A percentile compares a stretch with the other conserved stretches of the same genome.
Evolutionary conservation across 2,329 filamentous ascomycete genomes (phyloP).

Genomic region (Lachnellula hyalina): DNA sequence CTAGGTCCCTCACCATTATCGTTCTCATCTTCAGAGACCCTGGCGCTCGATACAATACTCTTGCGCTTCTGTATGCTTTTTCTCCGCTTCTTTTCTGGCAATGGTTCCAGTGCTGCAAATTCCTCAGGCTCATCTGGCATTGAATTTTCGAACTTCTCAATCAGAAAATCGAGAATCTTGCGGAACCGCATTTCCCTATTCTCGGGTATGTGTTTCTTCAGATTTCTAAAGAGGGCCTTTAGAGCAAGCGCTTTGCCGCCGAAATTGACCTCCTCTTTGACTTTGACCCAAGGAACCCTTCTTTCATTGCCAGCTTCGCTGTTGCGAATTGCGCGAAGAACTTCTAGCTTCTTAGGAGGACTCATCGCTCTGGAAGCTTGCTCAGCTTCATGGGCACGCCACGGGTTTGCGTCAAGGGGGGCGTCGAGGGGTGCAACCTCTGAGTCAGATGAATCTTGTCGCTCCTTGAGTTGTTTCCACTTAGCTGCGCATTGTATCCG

Average conservation of each 20-base stretch:
- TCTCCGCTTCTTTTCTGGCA: neutral
- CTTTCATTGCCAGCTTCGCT: constrained; percentile 37
- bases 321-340: constrained; percentile 41
- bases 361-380: constrained; percentile 39
- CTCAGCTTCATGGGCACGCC: constrained; percentile 40
- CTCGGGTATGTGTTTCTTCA: constrained; percentile 24
- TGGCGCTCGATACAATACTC: neutral
- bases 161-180: constrained; percentile 23
- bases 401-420: constrained; percentile 33
- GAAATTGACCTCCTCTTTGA: constrained; percentile 39
- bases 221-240: constrained; percentile 25
- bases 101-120: constrained; percentile 2
- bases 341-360: constrained; percentile 39
- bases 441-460: constrained; percentile 18
- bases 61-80: neutral
- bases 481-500: constrained; percentile 64
- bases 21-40: neutral
- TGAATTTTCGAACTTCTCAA: constrained; percentile 22
- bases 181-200: constrained; percentile 27
- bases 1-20: constrained; percentile 2
- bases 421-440: constrained; percentile 11
- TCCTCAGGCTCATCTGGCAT: constrained; percentile 20
- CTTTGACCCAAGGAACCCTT: constrained; percentile 45
- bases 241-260: constrained; percentile 31
- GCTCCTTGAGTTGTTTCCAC: constrained; percentile 50